Evolutionary conservation across 169 alveolate species (phyloP).

Genomic region (Plasmodium vinckei): DNA sequence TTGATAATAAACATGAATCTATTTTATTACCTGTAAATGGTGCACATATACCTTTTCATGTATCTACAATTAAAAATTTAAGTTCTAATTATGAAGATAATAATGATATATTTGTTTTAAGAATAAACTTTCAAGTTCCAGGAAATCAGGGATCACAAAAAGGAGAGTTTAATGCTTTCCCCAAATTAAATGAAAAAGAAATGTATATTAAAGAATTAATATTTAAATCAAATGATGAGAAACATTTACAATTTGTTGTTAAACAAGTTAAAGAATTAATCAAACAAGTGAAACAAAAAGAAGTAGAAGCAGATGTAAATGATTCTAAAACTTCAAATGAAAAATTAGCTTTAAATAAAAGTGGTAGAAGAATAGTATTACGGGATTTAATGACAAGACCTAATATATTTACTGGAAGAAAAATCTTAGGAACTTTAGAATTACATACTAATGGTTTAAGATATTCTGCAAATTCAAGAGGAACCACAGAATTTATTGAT

Average conservation of each 20-base stretch:
- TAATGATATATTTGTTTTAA: slow-evolving; percentile 86
- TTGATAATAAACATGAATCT: slow-evolving; percentile 89
- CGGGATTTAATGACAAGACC: slow-evolving; percentile 89
- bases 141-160: slow-evolving; percentile 90
- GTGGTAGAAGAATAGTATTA: slow-evolving; percentile 86
- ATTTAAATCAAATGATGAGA: slow-evolving; percentile 91
- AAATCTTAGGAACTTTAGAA: slow-evolving; percentile 94
- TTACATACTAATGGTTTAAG: slow-evolving; percentile 97
- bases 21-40: slow-evolving; percentile 92
- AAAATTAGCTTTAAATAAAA: slow-evolving; percentile 86
- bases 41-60: slow-evolving; percentile 92
- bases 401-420: slow-evolving; percentile 86
- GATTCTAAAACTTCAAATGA: slow-evolving; percentile 93
- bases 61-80: slow-evolving; percentile 92
- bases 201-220: slow-evolving; percentile 95
- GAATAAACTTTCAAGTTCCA: slow-evolving; percentile 95
- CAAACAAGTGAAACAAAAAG: slow-evolving; percentile 94
- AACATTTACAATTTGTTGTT: slow-evolving; percentile 87
- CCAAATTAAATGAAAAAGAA: slow-evolving; percentile 86
- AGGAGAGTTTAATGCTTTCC: slow-evolving; percentile 87
- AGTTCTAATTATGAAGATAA: slow-evolving; percentile 92
- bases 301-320: slow-evolving; percentile 92
- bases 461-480: slow-evolving; percentile 85
- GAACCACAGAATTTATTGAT: slow-evolving; percentile 90
- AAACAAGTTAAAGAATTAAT: slow-evolving; percentile 94